A percentile compares a stretch with the other conserved stretches of the same genome.
Conservation (phyloP, 257 asterid species). For the Gentiana straminea region DNA sequence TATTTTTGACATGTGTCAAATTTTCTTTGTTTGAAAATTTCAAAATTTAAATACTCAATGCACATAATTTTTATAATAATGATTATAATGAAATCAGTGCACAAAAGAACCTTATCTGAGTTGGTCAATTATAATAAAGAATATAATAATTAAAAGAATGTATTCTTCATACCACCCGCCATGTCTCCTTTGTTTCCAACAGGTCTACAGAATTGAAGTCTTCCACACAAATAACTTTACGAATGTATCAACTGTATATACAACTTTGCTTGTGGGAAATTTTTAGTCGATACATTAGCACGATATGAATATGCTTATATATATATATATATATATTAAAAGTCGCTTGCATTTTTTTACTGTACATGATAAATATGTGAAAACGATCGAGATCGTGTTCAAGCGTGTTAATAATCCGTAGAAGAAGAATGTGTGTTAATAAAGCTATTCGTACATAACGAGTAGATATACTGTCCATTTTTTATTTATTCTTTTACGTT, state of each 20-base stretch:
- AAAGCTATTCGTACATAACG: too few species aligned
- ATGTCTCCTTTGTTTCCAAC: conserved; percentile 53
- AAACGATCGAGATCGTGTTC: background rate
- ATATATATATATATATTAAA: background rate
- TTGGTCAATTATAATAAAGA: background rate
- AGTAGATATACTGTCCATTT: too few species aligned
- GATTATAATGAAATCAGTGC: too few species aligned
- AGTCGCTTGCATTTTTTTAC: conserved; percentile 2
- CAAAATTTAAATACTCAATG: too few species aligned
- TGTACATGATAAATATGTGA: conserved; percentile 11
- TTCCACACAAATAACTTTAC: conserved; percentile 3
- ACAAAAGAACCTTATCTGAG: conserved; percentile 11
- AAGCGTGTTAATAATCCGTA: too few species aligned
- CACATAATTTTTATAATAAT: too few species aligned
- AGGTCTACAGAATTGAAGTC: conserved; percentile 46
- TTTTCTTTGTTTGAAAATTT: too few species aligned
- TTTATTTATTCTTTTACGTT: too few species aligned
- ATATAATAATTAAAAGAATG: conserved; percentile 5
- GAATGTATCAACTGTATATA: background rate
- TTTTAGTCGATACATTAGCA: background rate
- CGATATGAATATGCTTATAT: background rate
- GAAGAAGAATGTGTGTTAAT: too few species aligned
- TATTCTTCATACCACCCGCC: conserved; percentile 24
- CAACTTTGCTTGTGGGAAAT: background rate
- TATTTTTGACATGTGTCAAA: too few species aligned